phyloP scores from a whole-genome alignment of 306 rosid genomes.

The Senna siamea region DNA sequence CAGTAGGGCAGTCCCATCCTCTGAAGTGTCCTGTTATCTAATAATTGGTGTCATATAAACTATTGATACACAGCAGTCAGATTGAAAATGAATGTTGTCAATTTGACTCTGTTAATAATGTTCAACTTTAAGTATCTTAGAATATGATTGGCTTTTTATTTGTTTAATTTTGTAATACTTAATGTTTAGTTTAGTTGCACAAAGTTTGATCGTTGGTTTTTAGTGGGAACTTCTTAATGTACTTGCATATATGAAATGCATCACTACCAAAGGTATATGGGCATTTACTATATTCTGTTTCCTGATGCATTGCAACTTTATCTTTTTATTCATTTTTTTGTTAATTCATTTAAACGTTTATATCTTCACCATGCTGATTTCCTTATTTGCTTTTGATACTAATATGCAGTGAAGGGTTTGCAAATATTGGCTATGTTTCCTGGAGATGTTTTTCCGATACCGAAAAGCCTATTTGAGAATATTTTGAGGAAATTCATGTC shows the following conservation, averaged over 20 bases:
- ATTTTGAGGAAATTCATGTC: slow-evolving; percentile 70
- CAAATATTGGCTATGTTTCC: slow-evolving; percentile 75
- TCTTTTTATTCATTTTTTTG: slow-evolving; percentile 27
- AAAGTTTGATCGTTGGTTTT: slow-evolving; percentile 17
- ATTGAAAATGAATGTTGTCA: slow-evolving; percentile 18
- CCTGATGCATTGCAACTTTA: background rate
- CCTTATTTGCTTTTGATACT: slow-evolving; percentile 35
- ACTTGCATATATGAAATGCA: slow-evolving; percentile 3
- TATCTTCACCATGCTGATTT: slow-evolving; percentile 33
- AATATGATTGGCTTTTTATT: background rate
- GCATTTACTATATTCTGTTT: background rate
- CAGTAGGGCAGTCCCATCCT: slow-evolving; percentile 1
- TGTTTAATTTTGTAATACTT: background rate
- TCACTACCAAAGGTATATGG: background rate
- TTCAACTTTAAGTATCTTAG: background rate
- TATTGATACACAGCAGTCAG: slow-evolving; percentile 9
- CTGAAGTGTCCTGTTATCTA: background rate
- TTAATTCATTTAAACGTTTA: slow-evolving; percentile 16
- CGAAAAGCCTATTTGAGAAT: slow-evolving; percentile 55
- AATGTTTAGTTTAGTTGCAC: slow-evolving; percentile 13
- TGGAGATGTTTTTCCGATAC: slow-evolving; percentile 66
- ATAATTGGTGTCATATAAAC: background rate
- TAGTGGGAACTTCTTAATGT: background rate
- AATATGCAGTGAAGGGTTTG: slow-evolving; percentile 81
- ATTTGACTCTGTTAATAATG: background rate